phyloP scores from a whole-genome alignment of 495 filamentous ascomycete species.

The Penicillium coprophilum region DNA sequence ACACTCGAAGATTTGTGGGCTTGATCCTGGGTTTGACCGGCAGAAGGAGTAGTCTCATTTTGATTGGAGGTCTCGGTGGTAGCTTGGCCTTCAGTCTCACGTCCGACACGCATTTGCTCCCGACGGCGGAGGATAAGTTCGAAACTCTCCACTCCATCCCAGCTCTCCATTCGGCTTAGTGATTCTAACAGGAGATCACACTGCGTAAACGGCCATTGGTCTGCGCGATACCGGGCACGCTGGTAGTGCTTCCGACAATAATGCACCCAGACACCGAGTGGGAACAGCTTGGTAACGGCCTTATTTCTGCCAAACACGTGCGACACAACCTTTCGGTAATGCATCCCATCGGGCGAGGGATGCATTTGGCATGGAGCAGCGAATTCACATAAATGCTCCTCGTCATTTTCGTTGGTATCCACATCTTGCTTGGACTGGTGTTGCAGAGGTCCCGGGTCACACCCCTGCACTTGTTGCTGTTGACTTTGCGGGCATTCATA shows the following conservation, averaged over 20 bases:
- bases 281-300: conserved; percentile 65
- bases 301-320: conserved; percentile 93
- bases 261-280: conserved; percentile 62
- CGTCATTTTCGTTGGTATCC: not conserved
- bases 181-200: conserved; percentile 58
- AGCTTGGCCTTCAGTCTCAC: conserved; percentile 23
- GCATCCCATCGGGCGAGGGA: conserved; percentile 18
- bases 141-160: conserved; percentile 51
- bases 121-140: conserved; percentile 30
- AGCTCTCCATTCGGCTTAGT: conserved; percentile 57
- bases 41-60: not conserved
- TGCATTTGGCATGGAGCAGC: conserved; percentile 21
- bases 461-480: not conserved
- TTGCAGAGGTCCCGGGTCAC: not conserved
- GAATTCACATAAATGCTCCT: conserved; percentile 22
- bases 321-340: conserved; percentile 69
- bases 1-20: not conserved
- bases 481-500: not conserved
- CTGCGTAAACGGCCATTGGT: conserved; percentile 60
- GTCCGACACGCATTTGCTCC: conserved; percentile 14
- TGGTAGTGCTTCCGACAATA: conserved; percentile 88
- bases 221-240: conserved; percentile 63
- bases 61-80: not conserved
- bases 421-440: not conserved
- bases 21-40: not conserved